Percentiles rank a stretch among this genome's conserved stretches.
phyloP scores from a whole-genome alignment of 371 early-diverging fungal genomes.

The Dichotomocladium elegans region DNA sequence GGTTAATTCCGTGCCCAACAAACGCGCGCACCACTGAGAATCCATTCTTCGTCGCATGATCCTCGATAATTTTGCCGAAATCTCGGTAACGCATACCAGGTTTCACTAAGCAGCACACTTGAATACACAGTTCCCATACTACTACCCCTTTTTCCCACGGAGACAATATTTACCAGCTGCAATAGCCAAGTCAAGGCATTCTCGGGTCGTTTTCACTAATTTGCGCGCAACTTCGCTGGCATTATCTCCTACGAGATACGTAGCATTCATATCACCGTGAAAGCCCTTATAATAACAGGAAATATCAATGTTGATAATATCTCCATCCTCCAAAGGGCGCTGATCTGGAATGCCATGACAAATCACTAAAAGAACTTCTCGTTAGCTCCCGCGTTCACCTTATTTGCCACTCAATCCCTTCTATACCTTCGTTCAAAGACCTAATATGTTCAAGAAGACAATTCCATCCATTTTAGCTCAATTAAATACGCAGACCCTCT shows the following conservation, averaged over 20 bases:
- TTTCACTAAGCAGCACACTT: slow-evolving; percentile 51
- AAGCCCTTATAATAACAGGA: slow-evolving; percentile 85
- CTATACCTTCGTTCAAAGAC: slow-evolving; percentile 58
- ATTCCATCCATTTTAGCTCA: too few relatives aligned
- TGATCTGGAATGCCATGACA: slow-evolving; percentile 92
- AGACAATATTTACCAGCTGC: slow-evolving; percentile 64
- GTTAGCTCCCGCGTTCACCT: not conserved
- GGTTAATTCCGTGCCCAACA: slow-evolving; percentile 91
- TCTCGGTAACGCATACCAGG: slow-evolving; percentile 92
- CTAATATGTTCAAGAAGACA: slow-evolving; percentile 7
- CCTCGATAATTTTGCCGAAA: slow-evolving; percentile 86
- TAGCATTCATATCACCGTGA: slow-evolving; percentile 91
- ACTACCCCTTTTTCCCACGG: too few relatives aligned
- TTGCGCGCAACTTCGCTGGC: slow-evolving; percentile 72
- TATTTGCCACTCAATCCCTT: not conserved
- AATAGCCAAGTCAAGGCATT: slow-evolving; percentile 87
- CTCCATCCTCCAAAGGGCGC: slow-evolving; percentile 84
- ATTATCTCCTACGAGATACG: slow-evolving; percentile 74
- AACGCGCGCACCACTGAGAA: slow-evolving; percentile 91
- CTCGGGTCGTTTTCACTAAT: slow-evolving; percentile 72
- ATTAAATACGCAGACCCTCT: slow-evolving; percentile 40
- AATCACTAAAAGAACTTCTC: slow-evolving; percentile 47
- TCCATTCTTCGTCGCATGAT: slow-evolving; percentile 75
- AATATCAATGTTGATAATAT: slow-evolving; percentile 91
- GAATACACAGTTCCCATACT: slow-evolving; percentile 9